A percentile compares a stretch with the other conserved stretches of the same genome.
These are phyloP conservation scores for Apophysomyces ossiformis DNA, from an alignment of 371 early-diverging fungal species.

Conservation along the genomic window DNA sequence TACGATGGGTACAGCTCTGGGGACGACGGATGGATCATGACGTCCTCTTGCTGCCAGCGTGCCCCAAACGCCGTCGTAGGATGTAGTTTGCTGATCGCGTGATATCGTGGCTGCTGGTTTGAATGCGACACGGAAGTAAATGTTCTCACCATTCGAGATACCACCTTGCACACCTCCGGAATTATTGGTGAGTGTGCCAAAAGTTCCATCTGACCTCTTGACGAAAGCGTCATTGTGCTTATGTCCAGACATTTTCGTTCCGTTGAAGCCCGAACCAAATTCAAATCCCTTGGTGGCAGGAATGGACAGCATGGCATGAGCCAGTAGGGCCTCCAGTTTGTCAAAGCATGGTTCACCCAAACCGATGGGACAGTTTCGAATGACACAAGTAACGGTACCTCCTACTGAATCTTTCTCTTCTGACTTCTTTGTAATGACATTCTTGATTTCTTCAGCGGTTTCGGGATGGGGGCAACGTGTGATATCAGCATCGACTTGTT, in stretches of 20 bases:
- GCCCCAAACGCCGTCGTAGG: slow-evolving; percentile 84
- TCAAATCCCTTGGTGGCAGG: slow-evolving; percentile 98
- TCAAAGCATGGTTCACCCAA: slow-evolving; percentile 98
- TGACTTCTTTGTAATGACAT: slow-evolving; percentile 74
- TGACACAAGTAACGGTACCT: slow-evolving; percentile 97
- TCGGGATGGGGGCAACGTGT: slow-evolving; percentile 53
- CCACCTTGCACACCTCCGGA: slow-evolving; percentile 98
- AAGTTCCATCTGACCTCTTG: slow-evolving; percentile 54
- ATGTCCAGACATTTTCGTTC: slow-evolving; percentile 86
- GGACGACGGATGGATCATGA: slow-evolving; percentile 97
- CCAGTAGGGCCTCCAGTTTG: slow-evolving; percentile 95
- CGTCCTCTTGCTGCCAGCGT: slow-evolving; percentile 91
- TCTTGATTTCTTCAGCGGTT: slow-evolving; percentile 52
- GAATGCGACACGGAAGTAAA: slow-evolving; percentile 97
- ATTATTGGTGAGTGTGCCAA: slow-evolving; percentile 90
- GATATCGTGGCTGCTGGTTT: slow-evolving; percentile 97
- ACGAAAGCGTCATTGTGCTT: slow-evolving; percentile 95
- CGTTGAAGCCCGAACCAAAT: slow-evolving; percentile 93
- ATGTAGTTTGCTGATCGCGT: slow-evolving; percentile 85
- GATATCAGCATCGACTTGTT: slow-evolving; percentile 54
- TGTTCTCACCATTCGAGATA: slow-evolving; percentile 93
- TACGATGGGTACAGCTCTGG: slow-evolving; percentile 96
- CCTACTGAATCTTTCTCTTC: slow-evolving; percentile 92
- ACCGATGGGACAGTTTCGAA: slow-evolving; percentile 92
- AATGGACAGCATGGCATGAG: slow-evolving; percentile 98